Evolutionary conservation across 2,329 filamentous ascomycete species (phyloP).

Genomic region (Fusarium burgessii): DNA sequence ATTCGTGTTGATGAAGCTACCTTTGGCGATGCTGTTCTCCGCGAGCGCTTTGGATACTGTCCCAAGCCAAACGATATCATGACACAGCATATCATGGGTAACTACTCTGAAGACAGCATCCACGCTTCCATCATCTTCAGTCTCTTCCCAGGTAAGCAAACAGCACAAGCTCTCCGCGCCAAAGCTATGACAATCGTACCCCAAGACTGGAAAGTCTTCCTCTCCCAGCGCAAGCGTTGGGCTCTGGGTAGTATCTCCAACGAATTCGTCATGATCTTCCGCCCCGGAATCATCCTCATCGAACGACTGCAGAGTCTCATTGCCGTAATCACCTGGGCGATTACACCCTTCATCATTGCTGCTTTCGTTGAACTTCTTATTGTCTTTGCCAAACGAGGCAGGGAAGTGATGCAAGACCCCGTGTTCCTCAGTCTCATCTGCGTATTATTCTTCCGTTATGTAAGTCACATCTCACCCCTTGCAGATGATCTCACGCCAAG

Average conservation of each 20-base stretch:
- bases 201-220: conserved; percentile 59
- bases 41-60: conserved; percentile 61
- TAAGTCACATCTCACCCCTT: conserved; percentile 47
- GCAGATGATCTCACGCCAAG: conserved; percentile 10
- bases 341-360: conserved; percentile 59
- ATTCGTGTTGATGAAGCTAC: conserved; percentile 63
- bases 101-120: conserved; percentile 63
- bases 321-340: conserved; percentile 61
- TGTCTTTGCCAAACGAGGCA: conserved; percentile 50
- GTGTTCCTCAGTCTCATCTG: conserved; percentile 55
- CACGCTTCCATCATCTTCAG: conserved; percentile 63
- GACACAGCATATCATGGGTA: conserved; percentile 62
- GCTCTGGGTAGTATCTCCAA: conserved; percentile 62
- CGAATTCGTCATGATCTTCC: conserved; percentile 62
- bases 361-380: conserved; percentile 54
- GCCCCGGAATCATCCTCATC: conserved; percentile 56
- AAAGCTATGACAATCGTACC: conserved; percentile 62
- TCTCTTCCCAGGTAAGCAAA: conserved; percentile 57
- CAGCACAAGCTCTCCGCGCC: conserved; percentile 60
- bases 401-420: conserved; percentile 50
- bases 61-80: conserved; percentile 62
- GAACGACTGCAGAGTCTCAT: conserved; percentile 59
- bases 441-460: conserved; percentile 54
- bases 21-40: conserved; percentile 59
- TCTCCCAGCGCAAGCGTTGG: conserved; percentile 63